Evolutionary conservation across 768 basidiomycete species (phyloP).

Genomic region (Lentinula aciculospora): DNA sequence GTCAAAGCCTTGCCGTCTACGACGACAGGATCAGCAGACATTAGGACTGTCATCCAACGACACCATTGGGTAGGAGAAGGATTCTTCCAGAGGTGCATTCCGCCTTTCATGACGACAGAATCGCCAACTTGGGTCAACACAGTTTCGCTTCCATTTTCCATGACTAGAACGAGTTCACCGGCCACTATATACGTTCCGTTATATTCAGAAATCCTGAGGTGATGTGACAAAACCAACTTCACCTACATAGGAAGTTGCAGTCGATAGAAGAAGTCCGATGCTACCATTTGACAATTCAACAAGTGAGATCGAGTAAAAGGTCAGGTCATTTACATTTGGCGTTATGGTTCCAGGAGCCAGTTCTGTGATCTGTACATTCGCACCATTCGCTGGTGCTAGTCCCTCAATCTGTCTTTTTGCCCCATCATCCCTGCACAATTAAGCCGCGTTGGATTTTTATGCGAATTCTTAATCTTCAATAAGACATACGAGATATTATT

Average conservation of each 20-base stretch:
- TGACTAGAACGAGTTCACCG: constrained; percentile 50
- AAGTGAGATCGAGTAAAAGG: not conserved
- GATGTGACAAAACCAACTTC: not conserved
- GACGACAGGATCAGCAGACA: constrained; percentile 49
- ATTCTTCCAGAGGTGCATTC: constrained; percentile 59
- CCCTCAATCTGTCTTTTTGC: constrained; percentile 35
- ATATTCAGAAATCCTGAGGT: not conserved
- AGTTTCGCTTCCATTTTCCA: constrained; percentile 51
- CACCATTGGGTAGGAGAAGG: constrained; percentile 41
- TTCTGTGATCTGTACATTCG: constrained; percentile 47
- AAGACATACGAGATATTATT: constrained; percentile 38
- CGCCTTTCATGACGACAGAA: constrained; percentile 51
- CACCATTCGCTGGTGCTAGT: constrained; percentile 37
- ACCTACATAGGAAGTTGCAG: constrained; percentile 52
- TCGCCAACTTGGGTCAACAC: constrained; percentile 51
- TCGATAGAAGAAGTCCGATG: constrained; percentile 54
- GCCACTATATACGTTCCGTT: constrained; percentile 27
- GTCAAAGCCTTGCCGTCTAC: constrained; percentile 36
- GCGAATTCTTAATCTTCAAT: not conserved
- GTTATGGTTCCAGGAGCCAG: constrained; percentile 45
- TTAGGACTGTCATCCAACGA: constrained; percentile 46
- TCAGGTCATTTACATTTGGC: constrained; percentile 35
- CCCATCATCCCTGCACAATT: constrained; percentile 50
- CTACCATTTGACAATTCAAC: constrained; percentile 16
- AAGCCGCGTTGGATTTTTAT: not conserved